Evolutionary conservation across 1,284 basidiomycete genomes (phyloP), one percentile per base, ranked within the genome.

Genomic region (Sphagnurus paluster): DNA sequence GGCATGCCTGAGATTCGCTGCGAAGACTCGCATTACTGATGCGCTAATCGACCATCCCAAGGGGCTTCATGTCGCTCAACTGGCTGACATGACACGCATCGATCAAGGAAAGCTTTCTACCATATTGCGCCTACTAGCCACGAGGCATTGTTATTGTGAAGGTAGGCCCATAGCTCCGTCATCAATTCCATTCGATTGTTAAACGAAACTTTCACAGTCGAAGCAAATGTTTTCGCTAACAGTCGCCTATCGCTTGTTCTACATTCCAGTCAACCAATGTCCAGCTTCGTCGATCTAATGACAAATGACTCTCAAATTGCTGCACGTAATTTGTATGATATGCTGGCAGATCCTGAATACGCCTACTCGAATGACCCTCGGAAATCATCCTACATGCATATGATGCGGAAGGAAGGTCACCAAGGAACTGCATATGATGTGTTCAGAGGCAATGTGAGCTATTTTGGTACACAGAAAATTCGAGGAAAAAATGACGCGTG

Each of bases 131-230:
- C 45, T 68, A 33, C 58, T 74, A 2, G 63, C 66, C 2, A 62
- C 67, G 2, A 60, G 62, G 39, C 65, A 68, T 37, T 61, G 62
- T 44, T 73, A 68, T 52, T 38, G 19, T 7, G 72, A 75, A 59
- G 61, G 67, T 62, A 39, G 29, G 17, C 32, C 39, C 1, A 13
- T n/a, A 5, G 16, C 2, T 19, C 37, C 10, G n/a, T 19, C 1
- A 5, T n/a, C 3, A 28, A 30, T 20, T 7, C n/a, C n/a, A 9
- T 19, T 11, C 34, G 14, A n/a, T 32, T 4, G 19, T 30, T 5
- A n/a, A 34, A 21, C 7, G 10, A 19, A 13, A 11, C 16, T 44
- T n/a, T 13, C 16, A 4, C 21, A 53, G 51, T 53, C 13, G n/a
- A 35, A 20, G 21, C 35, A 2, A 55, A 63, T 30, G 60, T 66